Evolutionary conservation across 169 alveolate species (phyloP).

Genomic region (Hepatocystis sp.): DNA sequence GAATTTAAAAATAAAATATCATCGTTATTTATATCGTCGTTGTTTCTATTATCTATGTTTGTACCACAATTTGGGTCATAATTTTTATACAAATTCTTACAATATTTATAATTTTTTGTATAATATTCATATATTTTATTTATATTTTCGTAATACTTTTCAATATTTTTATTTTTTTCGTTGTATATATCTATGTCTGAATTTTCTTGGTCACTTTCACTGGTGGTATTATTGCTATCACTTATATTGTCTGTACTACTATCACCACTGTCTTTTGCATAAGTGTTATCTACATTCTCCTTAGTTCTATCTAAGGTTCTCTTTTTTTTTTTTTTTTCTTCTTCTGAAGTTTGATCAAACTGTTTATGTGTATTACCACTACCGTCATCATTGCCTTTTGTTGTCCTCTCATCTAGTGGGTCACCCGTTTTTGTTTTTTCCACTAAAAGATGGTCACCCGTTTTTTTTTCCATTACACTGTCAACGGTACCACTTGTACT

Average conservation of each 20-base stretch:
- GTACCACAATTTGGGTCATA: constrained; percentile 31
- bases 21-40: too few relatives aligned
- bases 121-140: constrained; percentile 56
- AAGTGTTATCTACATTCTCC: not conserved
- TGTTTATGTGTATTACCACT: too few relatives aligned
- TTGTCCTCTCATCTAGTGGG: too few relatives aligned
- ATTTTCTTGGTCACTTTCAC: not conserved
- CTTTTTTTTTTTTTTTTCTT: not conserved
- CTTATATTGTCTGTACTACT: not conserved
- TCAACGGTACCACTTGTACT: too few relatives aligned
- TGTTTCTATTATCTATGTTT: too few relatives aligned
- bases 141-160: constrained; percentile 42
- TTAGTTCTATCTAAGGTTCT: not conserved
- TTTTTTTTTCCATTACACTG: too few relatives aligned
- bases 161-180: constrained; percentile 48
- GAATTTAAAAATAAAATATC: constrained; percentile 8
- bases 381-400: too few relatives aligned
- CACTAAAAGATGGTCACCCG: too few relatives aligned
- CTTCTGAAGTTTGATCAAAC: not conserved
- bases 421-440: too few relatives aligned
- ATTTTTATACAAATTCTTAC: constrained; percentile 45
- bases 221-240: not conserved
- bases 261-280: not conserved
- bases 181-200: constrained; percentile 60
- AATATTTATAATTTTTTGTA: constrained; percentile 13